Conservation (phyloP, 2,329 filamentous ascomycete genomes). For the Trichophyton simii region DNA sequence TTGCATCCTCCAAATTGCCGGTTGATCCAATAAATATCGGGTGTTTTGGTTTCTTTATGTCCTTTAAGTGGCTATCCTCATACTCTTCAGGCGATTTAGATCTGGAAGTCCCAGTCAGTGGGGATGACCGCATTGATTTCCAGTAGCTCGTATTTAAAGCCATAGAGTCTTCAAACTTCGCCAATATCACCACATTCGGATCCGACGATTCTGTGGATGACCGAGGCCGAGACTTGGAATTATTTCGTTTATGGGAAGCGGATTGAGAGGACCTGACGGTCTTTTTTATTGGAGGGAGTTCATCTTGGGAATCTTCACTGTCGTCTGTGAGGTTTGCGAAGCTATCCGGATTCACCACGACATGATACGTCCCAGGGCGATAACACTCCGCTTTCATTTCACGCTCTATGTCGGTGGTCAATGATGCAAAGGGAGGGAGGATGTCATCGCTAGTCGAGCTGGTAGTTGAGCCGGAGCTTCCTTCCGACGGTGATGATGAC, state of each 20-base stretch:
- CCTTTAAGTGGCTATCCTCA: slow-evolving; percentile 16
- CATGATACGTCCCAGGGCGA: slow-evolving; percentile 43
- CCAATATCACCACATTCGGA: slow-evolving; percentile 40
- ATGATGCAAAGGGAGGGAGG: slow-evolving; percentile 42
- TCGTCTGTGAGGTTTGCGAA: slow-evolving; percentile 43
- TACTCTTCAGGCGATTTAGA: slow-evolving; percentile 20
- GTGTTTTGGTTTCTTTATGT: slow-evolving; percentile 13
- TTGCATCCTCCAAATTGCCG: slow-evolving; percentile 22
- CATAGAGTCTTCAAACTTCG: slow-evolving; percentile 37
- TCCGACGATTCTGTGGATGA: slow-evolving; percentile 21
- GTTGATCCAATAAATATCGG: slow-evolving; percentile 14
- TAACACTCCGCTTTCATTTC: slow-evolving; percentile 43
- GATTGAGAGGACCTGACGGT: neutral
- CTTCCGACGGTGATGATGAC: slow-evolving; percentile 20
- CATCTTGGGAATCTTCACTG: slow-evolving; percentile 20
- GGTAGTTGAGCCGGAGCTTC: slow-evolving; percentile 20
- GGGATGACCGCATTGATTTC: slow-evolving; percentile 21
- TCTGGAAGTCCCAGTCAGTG: slow-evolving; percentile 23
- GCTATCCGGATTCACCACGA: slow-evolving; percentile 43
- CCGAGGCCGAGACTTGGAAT: slow-evolving; percentile 2
- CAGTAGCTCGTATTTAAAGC: slow-evolving; percentile 23
- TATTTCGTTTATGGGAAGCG: neutral
- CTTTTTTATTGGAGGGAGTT: slow-evolving; percentile 7
- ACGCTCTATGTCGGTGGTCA: slow-evolving; percentile 46
- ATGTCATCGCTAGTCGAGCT: slow-evolving; percentile 29